Base-by-base conservation (phyloP, 352 stramenopile genomes). In the Globisporangium polare region DNA sequence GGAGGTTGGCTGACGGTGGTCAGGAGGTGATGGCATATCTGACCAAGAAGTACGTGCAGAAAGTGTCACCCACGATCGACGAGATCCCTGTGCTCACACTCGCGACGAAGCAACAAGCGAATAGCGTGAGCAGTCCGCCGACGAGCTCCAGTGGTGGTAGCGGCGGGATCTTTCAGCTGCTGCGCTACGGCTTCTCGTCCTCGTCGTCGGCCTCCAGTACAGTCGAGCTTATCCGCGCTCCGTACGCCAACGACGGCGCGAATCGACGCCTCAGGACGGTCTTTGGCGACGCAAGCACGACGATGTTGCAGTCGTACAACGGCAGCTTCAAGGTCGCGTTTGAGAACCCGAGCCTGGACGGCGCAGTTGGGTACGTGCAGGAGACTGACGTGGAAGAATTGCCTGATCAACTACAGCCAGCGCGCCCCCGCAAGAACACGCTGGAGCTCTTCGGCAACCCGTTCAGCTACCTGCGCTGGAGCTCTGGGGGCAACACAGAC, bases 111-210 rank as follows among this genome's bases (percentile, higher is more conserved):
- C 43, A 17, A 1, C 31, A 51, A 20, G 20, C 39, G 13, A 26
- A 29, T 8, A 17, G 27, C 17, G 13, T 59, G 2, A 47, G 50
- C 22, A 47, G 67, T 22, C 51, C 72, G 7, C 60, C 75, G n/a
- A 64, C 74, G 33, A 78, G 81, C 43, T 65, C 60, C 27, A 65
- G 60, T 42, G 50, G 59, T 5, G 49, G 59, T 8, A 79, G 83
- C 8, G 67, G 78, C 20, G 81, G 83, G 0, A 77, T 93, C 45
- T 88, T 93, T 60, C 84, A 93, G 43, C 59, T 93, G 15, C 82
- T 93, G 43, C 74, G 80, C 5, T 80, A 83, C 60, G 70, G 74
- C 3, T 85, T 86, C 37, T 68, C 47, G 37, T 62, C 54, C 1
- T 65, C 67, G 13, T 65, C 69, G 0, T 22, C 52, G 8, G 29